phyloP scores from a whole-genome alignment of 1,284 basidiomycete species.

The Fomitopsis palustris region DNA sequence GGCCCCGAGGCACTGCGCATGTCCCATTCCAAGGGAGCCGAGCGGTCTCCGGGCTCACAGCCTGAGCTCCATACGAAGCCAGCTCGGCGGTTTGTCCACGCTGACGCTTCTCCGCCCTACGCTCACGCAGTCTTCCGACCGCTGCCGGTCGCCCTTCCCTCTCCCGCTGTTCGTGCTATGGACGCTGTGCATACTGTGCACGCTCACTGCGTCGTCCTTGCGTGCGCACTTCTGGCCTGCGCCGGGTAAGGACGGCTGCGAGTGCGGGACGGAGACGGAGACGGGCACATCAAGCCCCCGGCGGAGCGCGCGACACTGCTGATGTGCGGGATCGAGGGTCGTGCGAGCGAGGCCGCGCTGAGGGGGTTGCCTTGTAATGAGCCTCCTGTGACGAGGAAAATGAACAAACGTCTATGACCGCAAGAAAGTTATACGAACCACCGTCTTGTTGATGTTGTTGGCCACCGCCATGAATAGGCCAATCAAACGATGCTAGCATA shows the following conservation, averaged over 20 bases:
- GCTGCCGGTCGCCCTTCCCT: conserved; percentile 1
- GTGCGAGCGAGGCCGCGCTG: conserved; percentile 8
- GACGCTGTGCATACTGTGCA: conserved; percentile 9
- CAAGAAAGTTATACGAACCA: conserved; percentile 11
- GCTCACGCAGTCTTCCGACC: background rate
- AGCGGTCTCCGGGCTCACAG: background rate
- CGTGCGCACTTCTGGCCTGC: conserved; percentile 19
- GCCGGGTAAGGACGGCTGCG: conserved; percentile 13
- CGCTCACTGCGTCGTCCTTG: conserved; percentile 15
- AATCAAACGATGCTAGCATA: conserved; percentile 21
- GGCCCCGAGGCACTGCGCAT: background rate
- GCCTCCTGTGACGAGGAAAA: conserved; percentile 6
- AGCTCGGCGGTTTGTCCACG: conserved; percentile 1
- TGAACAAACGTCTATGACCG: background rate
- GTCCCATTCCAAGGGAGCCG: background rate
- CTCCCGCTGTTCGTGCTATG: conserved; percentile 6
- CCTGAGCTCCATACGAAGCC: background rate
- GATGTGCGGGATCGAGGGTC: conserved; percentile 12
- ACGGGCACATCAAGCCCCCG: background rate
- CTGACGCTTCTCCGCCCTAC: background rate
- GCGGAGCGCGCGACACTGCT: conserved; percentile 10
- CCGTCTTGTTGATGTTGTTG: conserved; percentile 12
- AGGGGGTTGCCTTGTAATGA: background rate
- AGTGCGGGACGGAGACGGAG: conserved; percentile 9
- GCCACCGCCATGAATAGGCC: conserved; percentile 23